phyloP scores from a whole-genome alignment of 495 filamentous ascomycete genomes.

The Annulohypoxylon stygium region DNA sequence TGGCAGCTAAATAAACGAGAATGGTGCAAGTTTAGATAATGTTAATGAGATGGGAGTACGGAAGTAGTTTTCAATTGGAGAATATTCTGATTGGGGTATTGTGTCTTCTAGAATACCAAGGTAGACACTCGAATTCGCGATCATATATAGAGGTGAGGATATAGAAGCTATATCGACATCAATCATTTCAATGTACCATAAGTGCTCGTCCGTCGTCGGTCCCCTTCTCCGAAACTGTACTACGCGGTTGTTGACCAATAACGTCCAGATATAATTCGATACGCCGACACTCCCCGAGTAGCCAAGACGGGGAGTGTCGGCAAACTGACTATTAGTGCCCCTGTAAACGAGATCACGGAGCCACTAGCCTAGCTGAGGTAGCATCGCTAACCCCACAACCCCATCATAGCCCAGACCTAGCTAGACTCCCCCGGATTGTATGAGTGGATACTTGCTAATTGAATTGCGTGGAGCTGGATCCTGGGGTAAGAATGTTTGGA shows the following conservation, averaged over 20 bases:
- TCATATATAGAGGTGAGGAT: background rate
- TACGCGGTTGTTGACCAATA: background rate
- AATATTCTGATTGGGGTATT: background rate
- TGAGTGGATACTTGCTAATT: background rate
- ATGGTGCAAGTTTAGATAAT: background rate
- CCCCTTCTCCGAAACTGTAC: background rate
- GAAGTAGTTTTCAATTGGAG: background rate
- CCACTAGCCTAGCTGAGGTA: slow-evolving; percentile 1
- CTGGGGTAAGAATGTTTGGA: slow-evolving; percentile 6
- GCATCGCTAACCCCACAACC: slow-evolving; percentile 19
- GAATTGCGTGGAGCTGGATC: slow-evolving; percentile 10
- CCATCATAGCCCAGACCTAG: slow-evolving; percentile 4
- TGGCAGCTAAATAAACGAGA: background rate
- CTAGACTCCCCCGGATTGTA: slow-evolving; percentile 16
- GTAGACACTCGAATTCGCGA: background rate
- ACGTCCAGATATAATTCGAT: background rate
- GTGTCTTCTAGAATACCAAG: background rate
- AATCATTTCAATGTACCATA: background rate
- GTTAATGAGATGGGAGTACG: background rate
- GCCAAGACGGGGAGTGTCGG: slow-evolving; percentile 12
- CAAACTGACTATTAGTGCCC: background rate
- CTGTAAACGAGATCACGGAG: background rate
- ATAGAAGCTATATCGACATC: background rate
- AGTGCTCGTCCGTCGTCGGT: no score
- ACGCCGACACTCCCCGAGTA: background rate